Evolutionary conservation across 2,329 filamentous ascomycete species (phyloP), one percentile per base, ranked within the genome.

Genomic region (Colletotrichum somersetense): DNA sequence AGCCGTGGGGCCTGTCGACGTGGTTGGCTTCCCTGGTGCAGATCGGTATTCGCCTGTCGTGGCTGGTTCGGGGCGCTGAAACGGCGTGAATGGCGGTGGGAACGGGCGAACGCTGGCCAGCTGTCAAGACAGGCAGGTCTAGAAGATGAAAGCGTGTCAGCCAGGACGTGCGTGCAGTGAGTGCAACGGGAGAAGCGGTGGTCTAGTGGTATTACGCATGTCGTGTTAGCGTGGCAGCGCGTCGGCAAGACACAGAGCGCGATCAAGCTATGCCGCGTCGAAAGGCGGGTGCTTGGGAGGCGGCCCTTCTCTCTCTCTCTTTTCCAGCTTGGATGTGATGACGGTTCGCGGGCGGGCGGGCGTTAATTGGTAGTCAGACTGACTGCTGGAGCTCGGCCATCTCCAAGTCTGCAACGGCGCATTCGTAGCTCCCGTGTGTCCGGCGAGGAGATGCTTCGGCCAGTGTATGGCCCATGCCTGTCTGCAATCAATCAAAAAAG

Each of bases 1-100:
- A 50, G 10, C 16, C 11, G 44, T 59, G 63, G 38, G 65, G 58
- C 68, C 62, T 52, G n/a, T 52, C 5, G 44, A n/a, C 58, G 57
- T 71, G 58, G 68, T 68, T 68, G 65, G 65, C 58, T 68, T 71
- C 68, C 68, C 68, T 63, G 58, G 53, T 38, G 58, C 52, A 68
- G 68, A 71, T 71, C 68, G 58, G 52, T 58, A 71, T 71, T 70
- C 62, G 67, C 55, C 44, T 62, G 53, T 44, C 62, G 40, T 63
- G 69, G 65, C 65, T 63, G 65, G 50, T 38, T 68, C 38, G 35
- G 44, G 35, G 44, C 26, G 50, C 38, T 71, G 53, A 30, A 63
- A 63, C 33, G 50, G 50, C 56, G 40, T 48, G 35, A n/a, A 35
- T 1, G 38, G n/a, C 6, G 67, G 48, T 38, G 53, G 67, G 35